Evolutionary conservation across 139 green algal genomes (phyloP).

Genomic region (Chlamydomonas asymmetrica): DNA sequence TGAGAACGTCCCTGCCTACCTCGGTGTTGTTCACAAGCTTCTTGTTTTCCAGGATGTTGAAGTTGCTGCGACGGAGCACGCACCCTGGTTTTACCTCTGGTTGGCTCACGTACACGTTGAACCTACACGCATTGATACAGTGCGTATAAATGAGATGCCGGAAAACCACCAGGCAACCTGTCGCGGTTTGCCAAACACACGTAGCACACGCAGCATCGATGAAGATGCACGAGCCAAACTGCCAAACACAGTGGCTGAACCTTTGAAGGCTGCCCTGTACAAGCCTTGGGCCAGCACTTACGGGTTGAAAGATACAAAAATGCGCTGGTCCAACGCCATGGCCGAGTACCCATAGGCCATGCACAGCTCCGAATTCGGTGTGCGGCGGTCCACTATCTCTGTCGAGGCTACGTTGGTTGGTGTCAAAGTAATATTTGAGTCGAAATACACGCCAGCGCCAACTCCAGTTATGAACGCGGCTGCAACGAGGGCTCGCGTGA

Average conservation of each 20-base stretch:
- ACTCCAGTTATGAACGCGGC: slow-evolving; percentile 20
- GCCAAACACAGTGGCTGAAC: too few relatives aligned
- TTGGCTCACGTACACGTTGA: slow-evolving; percentile 97
- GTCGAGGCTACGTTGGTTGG: slow-evolving; percentile 91
- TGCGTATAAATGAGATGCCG: too few relatives aligned
- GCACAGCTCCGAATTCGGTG: slow-evolving; percentile 92
- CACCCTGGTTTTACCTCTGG: slow-evolving; percentile 97
- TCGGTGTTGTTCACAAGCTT: slow-evolving; percentile 83
- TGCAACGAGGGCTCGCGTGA: slow-evolving; percentile 6
- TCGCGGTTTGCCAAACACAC: too few relatives aligned
- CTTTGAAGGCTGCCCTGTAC: too few relatives aligned
- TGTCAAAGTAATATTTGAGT: slow-evolving; percentile 74
- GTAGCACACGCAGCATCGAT: too few relatives aligned
- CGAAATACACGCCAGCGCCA: slow-evolving; percentile 57
- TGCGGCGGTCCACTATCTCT: slow-evolving; percentile 94
- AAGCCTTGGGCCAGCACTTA: too few relatives aligned
- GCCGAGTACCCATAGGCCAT: slow-evolving; percentile 96
- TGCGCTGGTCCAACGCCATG: slow-evolving; percentile 98
- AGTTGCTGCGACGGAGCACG: slow-evolving; percentile 91
- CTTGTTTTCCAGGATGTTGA: slow-evolving; percentile 87
- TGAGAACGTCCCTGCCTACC: too few relatives aligned
- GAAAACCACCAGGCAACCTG: too few relatives aligned
- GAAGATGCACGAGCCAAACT: too few relatives aligned
- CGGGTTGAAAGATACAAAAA: slow-evolving; percentile 99
- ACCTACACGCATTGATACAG: too few relatives aligned